Base-by-base conservation (phyloP, 495 filamentous ascomycete genomes). In the Podospora fimiseda region DNA sequence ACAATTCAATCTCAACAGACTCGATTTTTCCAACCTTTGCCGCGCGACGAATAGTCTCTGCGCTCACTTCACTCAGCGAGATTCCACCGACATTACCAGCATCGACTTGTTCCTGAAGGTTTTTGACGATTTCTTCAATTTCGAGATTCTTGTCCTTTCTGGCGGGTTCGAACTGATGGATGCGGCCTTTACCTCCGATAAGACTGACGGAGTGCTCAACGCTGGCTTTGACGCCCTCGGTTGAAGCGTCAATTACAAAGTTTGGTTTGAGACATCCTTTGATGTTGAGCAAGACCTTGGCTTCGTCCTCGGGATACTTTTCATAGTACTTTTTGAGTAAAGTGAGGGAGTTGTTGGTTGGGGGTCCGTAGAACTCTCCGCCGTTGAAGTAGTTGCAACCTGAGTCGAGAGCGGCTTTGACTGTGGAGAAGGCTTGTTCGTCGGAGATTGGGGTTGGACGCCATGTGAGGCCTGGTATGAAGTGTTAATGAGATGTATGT, bases 101-200 rank as follows among this genome's bases (percentile, higher is more conserved):
- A 52, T 89, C 75, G 24, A 93, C 75, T 52, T 83, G 70, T 61
- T 74, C 73, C 60, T 85, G 73, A 13, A 88, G 57, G 9, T 69
- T 71, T 5, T 70, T 72, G 43, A 80, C 66, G 9, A 80, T 80
- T 9, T 63, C 66, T 45, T 75, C 70, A 42, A 79, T 62, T 9
- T 72, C 69, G 23, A 72, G 74, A 0, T 80, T 80, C 11, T 72
- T 74, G 58, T 95, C 90, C 20, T 88, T 79, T 3, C 91, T 75
- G 5, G 87, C 89, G 47, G 71, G 80, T 68, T 93, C 85, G 60
- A 92, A 96, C 51, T 92, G 80, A 67, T 95, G 87, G 52, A 96
- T 74, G 47, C 72, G 80, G 74, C 90, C 90, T 56, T 83, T 87
- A n/a, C 84, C 87, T 50, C 82, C 80, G 3, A 90, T 70, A 21